Base-by-base conservation (phyloP, 2,329 filamentous ascomycete genomes). In the Beauveria sp. region DNA sequence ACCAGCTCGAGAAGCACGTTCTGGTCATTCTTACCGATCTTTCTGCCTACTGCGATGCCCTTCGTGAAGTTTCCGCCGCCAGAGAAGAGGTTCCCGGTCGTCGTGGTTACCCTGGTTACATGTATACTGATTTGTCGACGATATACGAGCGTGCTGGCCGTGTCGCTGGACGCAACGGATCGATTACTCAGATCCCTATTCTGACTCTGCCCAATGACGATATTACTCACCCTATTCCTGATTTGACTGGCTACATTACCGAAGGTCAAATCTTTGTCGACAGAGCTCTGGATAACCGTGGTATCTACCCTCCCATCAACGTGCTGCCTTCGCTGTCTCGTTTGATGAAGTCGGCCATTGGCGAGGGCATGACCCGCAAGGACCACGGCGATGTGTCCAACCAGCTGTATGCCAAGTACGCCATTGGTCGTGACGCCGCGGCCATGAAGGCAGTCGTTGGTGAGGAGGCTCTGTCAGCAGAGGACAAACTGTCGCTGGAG, bases 41-140 rank as follows among this genome's bases (percentile, higher is more conserved):
- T 69, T 95, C 95, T 1, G 92, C 95, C 55, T 99, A 99, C 84
- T 99, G 96, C 76, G 95, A 99, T 77, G 96, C 95, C 67, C 88
- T 99, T 67, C 95, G 95, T 85, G 95, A 99, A 79, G 95, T 99
- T 56, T 99, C 95, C 16, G 93, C 95, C 60, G 95, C 95, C 58
- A 87, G 95, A 80, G 95, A 99, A 84, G 95, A 99, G 87, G 95
- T 99, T 49, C 95, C 95, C 46, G 95, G 95, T 83, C 93, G 95
- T 77, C 93, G 95, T 87, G 95, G 95, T 85, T 99, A 95, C 81
- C 95, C 95, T 59, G 95, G 95, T 90, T 99, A 99, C 85, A 99
- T 99, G 95, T 99, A 99, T 83, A 99, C 95, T 69, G 96, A 99
- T 86, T 90, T 99, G 87, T 97, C 95, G 63, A 99, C 95, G 73